Evolutionary conservation across 2,329 filamentous ascomycete species (phyloP).

Genomic region (Diaporthe ampelina): DNA sequence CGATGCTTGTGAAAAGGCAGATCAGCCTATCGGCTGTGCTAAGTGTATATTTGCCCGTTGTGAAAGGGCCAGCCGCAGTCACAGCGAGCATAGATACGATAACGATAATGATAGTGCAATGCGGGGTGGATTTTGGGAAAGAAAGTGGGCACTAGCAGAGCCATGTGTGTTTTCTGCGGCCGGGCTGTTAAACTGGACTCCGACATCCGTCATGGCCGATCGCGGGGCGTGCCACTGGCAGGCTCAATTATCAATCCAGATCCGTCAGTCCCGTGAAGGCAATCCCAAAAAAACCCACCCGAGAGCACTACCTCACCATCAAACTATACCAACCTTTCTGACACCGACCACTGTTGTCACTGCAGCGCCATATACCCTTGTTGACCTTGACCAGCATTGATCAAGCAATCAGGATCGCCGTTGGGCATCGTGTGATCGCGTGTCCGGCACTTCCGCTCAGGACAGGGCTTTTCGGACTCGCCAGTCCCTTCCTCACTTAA

Average conservation of each 20-base stretch:
- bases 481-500: slow-evolving; percentile 34
- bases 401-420: background rate
- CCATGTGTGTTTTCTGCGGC: background rate
- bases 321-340: background rate
- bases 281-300: background rate
- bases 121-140: background rate
- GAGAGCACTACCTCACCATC: background rate
- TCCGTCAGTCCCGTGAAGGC: slow-evolving; percentile 8
- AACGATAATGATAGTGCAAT: slow-evolving; percentile 8
- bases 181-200: slow-evolving; percentile 12
- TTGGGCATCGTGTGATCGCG: slow-evolving; percentile 5
- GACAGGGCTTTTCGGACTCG: slow-evolving; percentile 24
- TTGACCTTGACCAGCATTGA: background rate
- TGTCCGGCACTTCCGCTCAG: slow-evolving; percentile 30
- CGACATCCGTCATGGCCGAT: slow-evolving; percentile 9
- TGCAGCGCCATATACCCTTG: background rate
- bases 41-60: background rate
- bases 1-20: background rate
- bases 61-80: background rate
- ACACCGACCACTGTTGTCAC: background rate
- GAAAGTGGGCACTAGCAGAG: slow-evolving; percentile 2
- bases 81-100: background rate
- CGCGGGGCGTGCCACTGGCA: background rate
- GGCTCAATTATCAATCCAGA: background rate
- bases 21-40: background rate